Evolutionary conservation across 1,139 yeast species (phyloP), one percentile per base, ranked within the genome.

Genomic region (Debaryomycetaceae sp.): DNA sequence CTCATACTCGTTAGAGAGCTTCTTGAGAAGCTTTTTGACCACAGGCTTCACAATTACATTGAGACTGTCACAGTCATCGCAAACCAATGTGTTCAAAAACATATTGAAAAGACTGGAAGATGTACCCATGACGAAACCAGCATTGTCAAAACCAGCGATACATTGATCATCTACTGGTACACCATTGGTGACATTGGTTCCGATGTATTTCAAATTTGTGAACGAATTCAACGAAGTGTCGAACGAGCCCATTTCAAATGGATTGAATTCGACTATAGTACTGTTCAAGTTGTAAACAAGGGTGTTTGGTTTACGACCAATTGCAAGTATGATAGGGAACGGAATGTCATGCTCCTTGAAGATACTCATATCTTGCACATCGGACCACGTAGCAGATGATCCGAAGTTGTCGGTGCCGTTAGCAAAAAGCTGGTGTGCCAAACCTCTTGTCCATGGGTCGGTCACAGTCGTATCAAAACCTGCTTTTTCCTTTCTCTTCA

Each of bases 31-130:
- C 36, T 61, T 55, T 26, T 64, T 62, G 8, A 75, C 55, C 22
- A 83, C 53, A 34, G 70, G 63, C 51, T 75, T 75, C 6, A 75
- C 60, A 11, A 81, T 73, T 19, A 73, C 60, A 29, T 78, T 57
- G 30, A 79, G 70, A 1, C 82, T 68, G 29, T 73, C 56, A 44
- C 72, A 67, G 24, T 56, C 58, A 6, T 60, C 65, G 47, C 73
- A 68, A 43, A 82, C 83, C 45, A 84, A 61, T 43, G 77, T 77
- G 43, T 83, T 65, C 33, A 85, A 58, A 51, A 83, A 80, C 55
- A 80, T 79, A 61, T 87, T 87, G 66, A 87, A 88, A 41, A 88
- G 67, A 1, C 92, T 73, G 0, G 95, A 83, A 0, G 94, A 83
- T 2, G 94, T 83, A 33, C 94, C 95, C 61, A 85, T 63, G 32